Evolutionary conservation across 1,139 yeast genomes (phyloP).

Genomic region (Wickerhamomyces sp.): DNA sequence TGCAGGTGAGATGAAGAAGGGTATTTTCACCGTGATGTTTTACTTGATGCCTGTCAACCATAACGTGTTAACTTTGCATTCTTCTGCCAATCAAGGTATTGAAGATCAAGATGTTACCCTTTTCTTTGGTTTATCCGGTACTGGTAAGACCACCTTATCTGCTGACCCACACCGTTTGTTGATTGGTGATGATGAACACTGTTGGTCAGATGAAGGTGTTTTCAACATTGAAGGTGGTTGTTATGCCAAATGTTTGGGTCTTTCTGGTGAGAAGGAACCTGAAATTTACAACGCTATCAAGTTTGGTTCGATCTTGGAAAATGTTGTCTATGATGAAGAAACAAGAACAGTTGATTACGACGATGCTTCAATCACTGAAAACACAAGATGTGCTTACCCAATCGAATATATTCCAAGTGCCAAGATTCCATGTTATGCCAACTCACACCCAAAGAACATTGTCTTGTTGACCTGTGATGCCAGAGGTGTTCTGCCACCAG

Average conservation of each 20-base stretch:
- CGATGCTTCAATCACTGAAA: conserved; percentile 82
- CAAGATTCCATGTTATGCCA: conserved; percentile 89
- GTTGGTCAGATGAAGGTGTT: conserved; percentile 98
- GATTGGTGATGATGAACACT: conserved; percentile 99
- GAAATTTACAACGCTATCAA: conserved; percentile 94
- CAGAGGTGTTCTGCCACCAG: conserved; percentile 96
- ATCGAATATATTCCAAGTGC: conserved; percentile 96
- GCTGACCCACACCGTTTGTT: conserved; percentile 93
- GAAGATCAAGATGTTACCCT: conserved; percentile 65
- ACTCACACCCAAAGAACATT: conserved; percentile 88
- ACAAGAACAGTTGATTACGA: conserved; percentile 84
- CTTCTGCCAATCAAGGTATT: conserved; percentile 89
- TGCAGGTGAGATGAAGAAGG: conserved; percentile 99
- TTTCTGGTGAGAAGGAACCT: conserved; percentile 91
- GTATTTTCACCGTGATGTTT: conserved; percentile 98
- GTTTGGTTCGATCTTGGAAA: conserved; percentile 92
- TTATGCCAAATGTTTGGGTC: conserved; percentile 94
- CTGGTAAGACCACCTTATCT: conserved; percentile 96
- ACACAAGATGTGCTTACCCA: conserved; percentile 98
- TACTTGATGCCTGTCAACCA: conserved; percentile 96
- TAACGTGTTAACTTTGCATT: conserved; percentile 88
- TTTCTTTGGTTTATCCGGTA: conserved; percentile 96
- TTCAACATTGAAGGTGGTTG: conserved; percentile 99
- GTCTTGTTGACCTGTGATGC: conserved; percentile 96
- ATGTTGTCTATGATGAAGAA: conserved; percentile 77